A percentile compares a stretch with the other conserved stretches of the same genome.
Conservation (phyloP, 192 early-diverging fungal genomes). For the Gryganskiella cystojenkinii region DNA sequence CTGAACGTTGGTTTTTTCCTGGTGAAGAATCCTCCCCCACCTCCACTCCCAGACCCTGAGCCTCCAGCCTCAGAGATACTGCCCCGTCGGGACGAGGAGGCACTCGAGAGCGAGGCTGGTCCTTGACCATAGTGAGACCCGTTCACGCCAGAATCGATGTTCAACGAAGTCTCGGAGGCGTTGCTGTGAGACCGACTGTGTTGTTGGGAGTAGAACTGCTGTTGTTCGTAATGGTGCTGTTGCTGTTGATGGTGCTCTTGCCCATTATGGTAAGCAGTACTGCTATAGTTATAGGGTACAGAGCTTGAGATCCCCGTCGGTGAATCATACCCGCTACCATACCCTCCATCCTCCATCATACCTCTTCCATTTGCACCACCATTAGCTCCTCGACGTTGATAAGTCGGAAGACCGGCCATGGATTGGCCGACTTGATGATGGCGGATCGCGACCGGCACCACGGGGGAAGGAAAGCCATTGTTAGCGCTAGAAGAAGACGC, state of each 20-base stretch:
- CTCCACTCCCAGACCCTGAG: too few relatives aligned
- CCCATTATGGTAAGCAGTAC: too few relatives aligned
- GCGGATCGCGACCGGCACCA: not conserved
- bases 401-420: not conserved
- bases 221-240: slow-evolving; percentile 4
- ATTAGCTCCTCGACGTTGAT: not conserved
- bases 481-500: too few relatives aligned
- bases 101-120: slow-evolving; percentile 20
- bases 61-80: slow-evolving; percentile 17
- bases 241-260: too few relatives aligned
- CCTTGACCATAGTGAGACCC: slow-evolving; percentile 5
- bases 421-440: not conserved
- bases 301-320: slow-evolving; percentile 14
- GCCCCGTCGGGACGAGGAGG: slow-evolving; percentile 23
- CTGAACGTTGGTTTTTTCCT: slow-evolving; percentile 10
- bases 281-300: slow-evolving; percentile 7
- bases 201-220: not conserved
- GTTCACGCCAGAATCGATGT: slow-evolving; percentile 17
- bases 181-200: slow-evolving; percentile 32
- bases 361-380: not conserved
- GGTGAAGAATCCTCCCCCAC: slow-evolving; percentile 8
- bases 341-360: slow-evolving; percentile 9
- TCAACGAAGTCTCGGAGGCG: slow-evolving; percentile 32
- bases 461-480: not conserved
- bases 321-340: slow-evolving; percentile 45